Evolutionary conservation across 768 basidiomycete species (phyloP), one percentile per base, ranked within the genome.

Genomic region (Tulasnella sp.): DNA sequence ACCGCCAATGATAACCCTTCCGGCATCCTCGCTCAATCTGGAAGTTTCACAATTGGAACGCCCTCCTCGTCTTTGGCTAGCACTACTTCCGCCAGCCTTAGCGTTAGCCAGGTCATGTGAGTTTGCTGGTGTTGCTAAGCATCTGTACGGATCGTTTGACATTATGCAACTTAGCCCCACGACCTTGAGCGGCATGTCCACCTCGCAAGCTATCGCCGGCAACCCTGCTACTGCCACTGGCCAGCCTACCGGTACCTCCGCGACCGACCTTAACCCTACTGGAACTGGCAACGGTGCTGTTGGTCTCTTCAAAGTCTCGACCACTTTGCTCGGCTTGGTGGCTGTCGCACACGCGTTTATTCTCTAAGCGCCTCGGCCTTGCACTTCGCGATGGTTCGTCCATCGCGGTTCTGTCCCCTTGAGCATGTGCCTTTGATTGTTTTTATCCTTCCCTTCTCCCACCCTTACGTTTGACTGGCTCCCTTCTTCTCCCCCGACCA

Each of bases 21-120:
- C 35, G 52, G 43, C 15, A 57, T 57, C 55, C 55, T 57, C 15
- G 41, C 55, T 6, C 42, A 57, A 21, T 57, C 55, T 11, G 46
- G 35, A 32, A 32, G 32, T n/a, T 57, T 57, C 55, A 21, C 14
- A 8, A 34, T 52, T 27, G 32, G 46, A 31, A 29, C 43, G 43
- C 21, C 9, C 21, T 46, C 43, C 21, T 25, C 9, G 11, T 17
- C 11, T 39, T 39, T 11, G 36, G 11, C 11, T 11, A n/a, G 11
- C 11, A 39, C 17, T 9, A 39, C 36, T 39, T n/a, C 17, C 17
- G 36, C 17, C 9, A 39, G 36, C 17, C 17, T 9, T 39, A 39
- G 17, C 9, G 17, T 9, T 11, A 39, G 11, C 36, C 11, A 9
- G 17, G 9, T n/a, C 17, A 39, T 39, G 11, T 9, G 9, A 11